Base-by-base conservation (phyloP, 2,329 filamentous ascomycete species). In the Fusarium heterosporum region DNA sequence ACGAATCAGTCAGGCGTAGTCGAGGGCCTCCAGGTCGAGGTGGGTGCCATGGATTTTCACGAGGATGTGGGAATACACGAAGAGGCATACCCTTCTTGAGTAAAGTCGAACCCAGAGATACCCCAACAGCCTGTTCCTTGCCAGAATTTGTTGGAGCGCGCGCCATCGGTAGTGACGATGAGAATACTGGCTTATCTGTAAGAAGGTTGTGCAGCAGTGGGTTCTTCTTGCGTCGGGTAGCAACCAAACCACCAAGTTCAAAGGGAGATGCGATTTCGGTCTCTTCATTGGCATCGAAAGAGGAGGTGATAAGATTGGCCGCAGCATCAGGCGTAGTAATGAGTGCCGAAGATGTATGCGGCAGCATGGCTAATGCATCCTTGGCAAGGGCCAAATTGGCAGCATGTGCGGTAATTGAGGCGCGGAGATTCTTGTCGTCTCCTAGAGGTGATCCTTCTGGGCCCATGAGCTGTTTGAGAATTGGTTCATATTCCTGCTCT, bases 161-260 rank as follows among this genome's bases (percentile, higher is more conserved):
- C 39, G 89, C 87, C 8, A 89, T 84, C 0, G 96, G 96, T 1
- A 99, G 83, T 1, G 96, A 99, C 2, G 96, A 96, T 2, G 96
- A 98, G 68, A 93, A 91, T 14, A 94, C 87, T 0, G 96, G 95
- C 73, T 97, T 96, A 79, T 99, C 96, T 3, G 96, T 99, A 11
- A 99, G 85, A 2, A 99, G 87, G 72, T 97, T 98, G 78, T 99
- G 93, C 43, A 99, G 96, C 2, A 99, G 82, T 0, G 94, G 93
- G 72, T 99, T 99, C 73, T 86, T 84, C 56, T 81, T 83, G 45
- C 80, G 81, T 57, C 85, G 80, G 0, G 85, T 88, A 22, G 82
- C 83, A 4, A 87, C 85, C 61, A 84, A 84, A 28, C 80, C 81
- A 3, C 83, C 79, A 19, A 82, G 79, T 1, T 78, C 78, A 66